These are phyloP conservation scores for Stromatinia cepivora DNA, from an alignment of 2,329 filamentous ascomycete species.

Conservation along the genomic window DNA sequence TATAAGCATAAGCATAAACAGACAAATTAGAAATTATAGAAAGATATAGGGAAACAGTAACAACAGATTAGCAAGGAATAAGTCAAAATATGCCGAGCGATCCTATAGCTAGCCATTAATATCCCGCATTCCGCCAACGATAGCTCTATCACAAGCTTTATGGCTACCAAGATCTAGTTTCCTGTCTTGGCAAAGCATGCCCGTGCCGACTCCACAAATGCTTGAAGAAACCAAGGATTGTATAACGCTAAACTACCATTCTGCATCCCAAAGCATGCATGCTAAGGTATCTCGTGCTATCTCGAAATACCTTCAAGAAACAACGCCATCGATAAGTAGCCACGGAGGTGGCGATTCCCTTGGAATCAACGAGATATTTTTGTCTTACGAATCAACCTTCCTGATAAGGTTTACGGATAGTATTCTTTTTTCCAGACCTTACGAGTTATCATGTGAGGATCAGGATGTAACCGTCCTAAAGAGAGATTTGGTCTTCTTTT, in stretches of 20 bases:
- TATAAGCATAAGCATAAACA: neutral
- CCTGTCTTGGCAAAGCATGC: constrained; percentile 20
- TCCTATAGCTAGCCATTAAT: neutral
- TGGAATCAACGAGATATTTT: neutral
- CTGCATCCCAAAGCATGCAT: neutral
- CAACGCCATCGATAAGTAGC: neutral
- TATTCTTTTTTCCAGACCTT: neutral
- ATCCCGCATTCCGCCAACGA: too few species aligned
- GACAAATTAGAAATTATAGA: neutral
- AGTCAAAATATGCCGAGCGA: neutral
- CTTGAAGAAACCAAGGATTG: neutral
- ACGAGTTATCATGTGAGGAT: neutral
- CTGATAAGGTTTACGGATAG: constrained; percentile 3
- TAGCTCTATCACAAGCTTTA: neutral
- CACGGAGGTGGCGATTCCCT: neutral
- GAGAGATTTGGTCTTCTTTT: neutral
- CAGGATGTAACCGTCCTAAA: constrained; percentile 1
- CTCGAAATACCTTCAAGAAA: constrained; percentile 10
- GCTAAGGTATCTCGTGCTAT: constrained; percentile 4
- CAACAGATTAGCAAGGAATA: neutral
- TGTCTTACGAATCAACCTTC: constrained; percentile 13
- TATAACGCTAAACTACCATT: neutral
- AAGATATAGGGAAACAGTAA: neutral
- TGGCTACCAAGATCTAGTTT: constrained; percentile 7
- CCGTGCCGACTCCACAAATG: constrained; percentile 17